A percentile compares a stretch with the other conserved stretches of the same genome.
Evolutionary conservation across 306 rosid genomes (phyloP).

Genomic region (Morella rubra): DNA sequence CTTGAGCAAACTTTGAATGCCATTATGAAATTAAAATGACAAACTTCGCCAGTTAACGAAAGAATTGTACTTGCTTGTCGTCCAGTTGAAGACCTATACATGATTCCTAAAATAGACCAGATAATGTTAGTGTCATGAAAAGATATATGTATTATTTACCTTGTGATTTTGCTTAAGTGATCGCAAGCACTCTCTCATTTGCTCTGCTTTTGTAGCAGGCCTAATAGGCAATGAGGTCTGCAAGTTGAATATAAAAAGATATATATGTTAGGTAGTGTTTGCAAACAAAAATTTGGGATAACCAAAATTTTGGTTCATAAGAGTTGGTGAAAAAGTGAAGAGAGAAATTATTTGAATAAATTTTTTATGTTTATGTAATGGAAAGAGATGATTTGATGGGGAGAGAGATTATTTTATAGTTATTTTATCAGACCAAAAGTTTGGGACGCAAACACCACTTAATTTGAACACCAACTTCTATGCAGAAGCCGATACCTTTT

Average conservation of each 20-base stretch:
- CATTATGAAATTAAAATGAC: background rate
- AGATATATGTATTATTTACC: constrained; percentile 47
- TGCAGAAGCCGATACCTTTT: constrained; percentile 54
- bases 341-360: no score
- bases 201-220: constrained; percentile 88
- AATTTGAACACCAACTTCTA: constrained; percentile 1
- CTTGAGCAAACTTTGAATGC: background rate
- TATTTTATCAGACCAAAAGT: no score
- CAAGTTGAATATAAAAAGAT: constrained; percentile 23
- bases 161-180: constrained; percentile 89
- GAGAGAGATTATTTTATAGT: no score
- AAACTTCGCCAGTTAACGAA: background rate
- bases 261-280: no score
- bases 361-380: no score
- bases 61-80: background rate
- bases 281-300: no score
- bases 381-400: no score
- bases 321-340: no score
- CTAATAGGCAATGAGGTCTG: constrained; percentile 74
- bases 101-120: background rate
- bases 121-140: constrained; percentile 5
- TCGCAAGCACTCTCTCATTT: constrained; percentile 92
- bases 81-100: constrained; percentile 12
- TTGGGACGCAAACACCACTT: no score
- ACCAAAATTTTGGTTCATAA: no score